Base-by-base conservation (phyloP, 345 rosid genomes). In the Ceriops zippeliana region DNA sequence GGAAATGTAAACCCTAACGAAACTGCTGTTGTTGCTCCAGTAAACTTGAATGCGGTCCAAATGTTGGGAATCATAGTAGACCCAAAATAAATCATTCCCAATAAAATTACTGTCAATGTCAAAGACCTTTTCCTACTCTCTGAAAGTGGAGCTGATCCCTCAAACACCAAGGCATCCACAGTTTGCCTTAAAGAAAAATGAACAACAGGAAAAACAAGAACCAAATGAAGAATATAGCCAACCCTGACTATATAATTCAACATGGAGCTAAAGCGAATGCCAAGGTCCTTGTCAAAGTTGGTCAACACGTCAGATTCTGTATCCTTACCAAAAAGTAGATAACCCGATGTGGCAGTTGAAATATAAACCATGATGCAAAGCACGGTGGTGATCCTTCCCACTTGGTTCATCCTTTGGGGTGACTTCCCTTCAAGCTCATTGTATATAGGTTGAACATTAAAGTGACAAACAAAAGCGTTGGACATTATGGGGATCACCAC, bases 1-100 rank as follows among this genome's bases (percentile, higher is more conserved):
- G 99, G 99, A 76, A 95, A 95, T 35, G 84, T 95, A 66, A 91
- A 95, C 66, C 97, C 99, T 62, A 95, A 82, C 0, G 99, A 90
- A 32, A 95, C 96, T 10, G 99, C 99, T 21, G 97, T 83, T 38
- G 99, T 95, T n/a, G 99, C 98, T 32, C 99, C 99, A 0, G 99
- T 95, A 75, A 91, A 95, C 77, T 95, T 95, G 76, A 95, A 95
- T 54, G 98, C 99, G 0, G 90, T 90, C 99, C 99, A 95, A 74
- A 95, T 95, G 60, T 84, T 95, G 8, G 99, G 99, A 70, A 91
- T 85, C 93, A 88, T 83, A 15, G 97, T 90, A 7, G 99, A 95
- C 47, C 93, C 97, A 0, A 95, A 69, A 77, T 85, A 95, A 52
- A 88, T 86, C 37, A 84, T 79, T 21, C 68, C 79, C 66, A 95